These are phyloP conservation scores for Pelargonium australe DNA, from an alignment of 441 rosid species.

Conservation along the genomic window DNA sequence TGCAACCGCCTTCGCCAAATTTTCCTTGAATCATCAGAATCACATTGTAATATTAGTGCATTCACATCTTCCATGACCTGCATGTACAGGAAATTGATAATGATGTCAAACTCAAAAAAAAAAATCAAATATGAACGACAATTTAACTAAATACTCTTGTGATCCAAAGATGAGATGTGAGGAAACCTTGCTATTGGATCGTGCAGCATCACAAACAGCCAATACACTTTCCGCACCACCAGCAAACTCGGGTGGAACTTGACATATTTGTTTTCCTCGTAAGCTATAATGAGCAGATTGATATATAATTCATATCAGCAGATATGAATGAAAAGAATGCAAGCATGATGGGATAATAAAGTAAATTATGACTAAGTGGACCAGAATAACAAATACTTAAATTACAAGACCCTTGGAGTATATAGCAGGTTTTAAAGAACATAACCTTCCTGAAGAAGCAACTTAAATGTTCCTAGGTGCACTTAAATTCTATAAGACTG, in stretches of 20 bases:
- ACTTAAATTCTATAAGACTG: not conserved
- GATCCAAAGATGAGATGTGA: conserved; percentile 5
- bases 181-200: conserved; percentile 52
- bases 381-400: not conserved
- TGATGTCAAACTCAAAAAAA: conserved; percentile 7
- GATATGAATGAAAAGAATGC: conserved; percentile 1
- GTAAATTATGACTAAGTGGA: not conserved
- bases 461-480: not conserved
- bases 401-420: not conserved
- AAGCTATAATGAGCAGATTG: conserved; percentile 42
- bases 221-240: conserved; percentile 70
- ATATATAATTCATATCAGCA: conserved; percentile 13
- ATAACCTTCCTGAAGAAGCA: not conserved
- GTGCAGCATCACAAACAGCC: conserved; percentile 65
- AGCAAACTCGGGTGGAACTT: conserved; percentile 61
- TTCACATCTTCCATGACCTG: conserved; percentile 85
- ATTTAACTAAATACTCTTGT: not conserved
- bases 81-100: conserved; percentile 18
- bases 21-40: conserved; percentile 63
- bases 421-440: not conserved
- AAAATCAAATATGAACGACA: conserved; percentile 1
- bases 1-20: conserved; percentile 87
- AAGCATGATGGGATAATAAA: not conserved
- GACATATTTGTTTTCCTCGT: conserved; percentile 77
- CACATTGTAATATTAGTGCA: conserved; percentile 68